These are phyloP conservation scores for Fusarium lateritium DNA, from an alignment of 2,329 filamentous ascomycete species.

Conservation along the genomic window DNA sequence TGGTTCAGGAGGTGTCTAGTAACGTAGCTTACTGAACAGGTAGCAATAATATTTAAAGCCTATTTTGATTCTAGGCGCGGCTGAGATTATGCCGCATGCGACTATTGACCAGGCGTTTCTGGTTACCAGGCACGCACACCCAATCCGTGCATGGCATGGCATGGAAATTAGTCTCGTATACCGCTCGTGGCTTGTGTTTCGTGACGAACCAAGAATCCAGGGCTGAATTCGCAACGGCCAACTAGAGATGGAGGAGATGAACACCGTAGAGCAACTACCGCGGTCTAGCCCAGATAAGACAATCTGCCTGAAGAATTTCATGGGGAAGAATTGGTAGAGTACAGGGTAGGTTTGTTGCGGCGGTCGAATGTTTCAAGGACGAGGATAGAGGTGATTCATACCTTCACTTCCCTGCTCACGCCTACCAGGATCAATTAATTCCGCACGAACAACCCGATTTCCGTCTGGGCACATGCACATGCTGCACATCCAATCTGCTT, in stretches of 20 bases:
- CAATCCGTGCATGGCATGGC: background rate
- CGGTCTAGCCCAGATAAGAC: conserved; percentile 5
- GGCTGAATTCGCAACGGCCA: conserved; percentile 23
- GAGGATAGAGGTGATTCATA: background rate
- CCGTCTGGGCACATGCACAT: background rate
- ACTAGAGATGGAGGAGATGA: conserved; percentile 19
- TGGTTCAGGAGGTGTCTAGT: background rate
- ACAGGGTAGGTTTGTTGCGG: background rate
- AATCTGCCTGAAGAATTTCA: background rate
- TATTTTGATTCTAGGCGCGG: background rate
- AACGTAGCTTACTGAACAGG: background rate
- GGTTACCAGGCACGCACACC: background rate
- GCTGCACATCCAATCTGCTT: background rate
- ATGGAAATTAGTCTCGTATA: conserved; percentile 14
- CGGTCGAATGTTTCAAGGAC: background rate
- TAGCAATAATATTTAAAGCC: background rate
- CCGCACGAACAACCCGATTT: background rate
- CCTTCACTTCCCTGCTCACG: background rate
- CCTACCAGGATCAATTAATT: background rate
- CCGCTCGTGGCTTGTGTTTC: conserved; percentile 10
- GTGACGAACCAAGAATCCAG: conserved; percentile 22
- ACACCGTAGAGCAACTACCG: background rate
- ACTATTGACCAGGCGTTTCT: conserved; percentile 17
- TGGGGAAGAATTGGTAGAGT: background rate
- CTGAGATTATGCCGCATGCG: background rate